Evolutionary conservation across 352 stramenopile genomes (phyloP), one percentile per base, ranked within the genome.

Genomic region (Phytophthora fragariaefolia): DNA sequence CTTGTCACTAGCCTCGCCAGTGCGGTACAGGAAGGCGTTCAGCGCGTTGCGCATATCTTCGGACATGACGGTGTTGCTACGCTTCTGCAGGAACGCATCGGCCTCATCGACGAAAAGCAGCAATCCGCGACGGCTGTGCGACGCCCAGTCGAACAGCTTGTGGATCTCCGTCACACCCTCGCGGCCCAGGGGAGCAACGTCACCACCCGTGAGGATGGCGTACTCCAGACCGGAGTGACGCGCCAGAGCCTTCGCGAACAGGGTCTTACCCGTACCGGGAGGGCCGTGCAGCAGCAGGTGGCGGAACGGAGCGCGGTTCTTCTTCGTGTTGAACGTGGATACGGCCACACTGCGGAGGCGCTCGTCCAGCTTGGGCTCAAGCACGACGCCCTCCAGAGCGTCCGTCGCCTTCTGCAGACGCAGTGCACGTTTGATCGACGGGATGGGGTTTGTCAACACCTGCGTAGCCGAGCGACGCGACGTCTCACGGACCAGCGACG

Each of bases 121-220:
- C 66, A 99, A 76, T 49, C 98, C 98, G 34, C 93, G 93, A 49
- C 90, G 86, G 66, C 86, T 97, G 59, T 97, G 98, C 73, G 98
- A 98, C 32, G 97, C 97, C 97, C 97, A 99, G 80, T 99, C 97
- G 75, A 99, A 99, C n/a, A 99, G 75, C 80, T 98, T 98, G 84
- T 99, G 98, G 73, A 99, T 98, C 90, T 99, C 97, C 28, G 97
- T 99, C 17, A 99, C 97, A 40, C 95, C 97, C 76, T 99, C 97
- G 24, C 83, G 83, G 42, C 97, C 97, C 40, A 99, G 84, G n/a
- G 98, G 97, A 9, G 96, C 97, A 45, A 99, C 97, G 74, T 99
- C 98, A 79, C 97, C 97, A 79, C 97, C 98, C 6, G 97, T 99
- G 43, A 99, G 85, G 75, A 99, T 98, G 38, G 98, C 98, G 82